Conservation (phyloP, 2,329 filamentous ascomycete species). For the Aspergillus puulaauensis region DNA sequence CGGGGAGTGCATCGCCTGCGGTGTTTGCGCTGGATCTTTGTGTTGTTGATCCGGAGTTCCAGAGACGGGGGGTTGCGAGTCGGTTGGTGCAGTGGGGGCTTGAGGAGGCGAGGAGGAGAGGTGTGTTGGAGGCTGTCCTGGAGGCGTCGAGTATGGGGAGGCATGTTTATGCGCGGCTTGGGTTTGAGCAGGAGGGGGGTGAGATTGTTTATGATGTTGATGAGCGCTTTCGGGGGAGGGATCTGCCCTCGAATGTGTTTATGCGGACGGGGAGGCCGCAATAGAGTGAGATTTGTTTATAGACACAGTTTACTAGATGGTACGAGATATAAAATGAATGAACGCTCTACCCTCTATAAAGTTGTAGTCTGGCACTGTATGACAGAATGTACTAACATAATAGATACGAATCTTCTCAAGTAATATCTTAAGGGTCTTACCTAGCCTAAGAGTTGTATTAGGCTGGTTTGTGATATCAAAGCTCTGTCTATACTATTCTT, state of each 20-base stretch:
- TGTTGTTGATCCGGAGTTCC: constrained; percentile 54
- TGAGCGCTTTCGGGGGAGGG: constrained; percentile 37
- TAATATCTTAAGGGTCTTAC: too few species aligned
- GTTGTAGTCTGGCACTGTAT: too few species aligned
- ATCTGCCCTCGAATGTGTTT: constrained; percentile 48
- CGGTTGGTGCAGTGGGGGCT: constrained; percentile 50
- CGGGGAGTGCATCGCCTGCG: constrained; percentile 28
- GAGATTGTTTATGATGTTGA: constrained; percentile 49
- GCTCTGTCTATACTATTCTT: too few species aligned
- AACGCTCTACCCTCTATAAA: too few species aligned
- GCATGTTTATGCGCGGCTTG: constrained; percentile 47
- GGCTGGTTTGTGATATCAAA: too few species aligned
- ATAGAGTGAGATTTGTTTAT: neutral
- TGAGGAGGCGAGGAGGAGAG: constrained; percentile 25
- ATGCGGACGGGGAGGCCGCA: constrained; percentile 39
- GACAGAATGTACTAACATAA: too few species aligned
- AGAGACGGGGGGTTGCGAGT: constrained; percentile 49
- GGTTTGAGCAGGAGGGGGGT: constrained; percentile 42
- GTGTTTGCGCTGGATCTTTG: constrained; percentile 54
- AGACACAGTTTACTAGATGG: neutral
- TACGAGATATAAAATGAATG: too few species aligned
- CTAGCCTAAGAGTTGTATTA: too few species aligned
- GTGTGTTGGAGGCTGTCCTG: constrained; percentile 47
- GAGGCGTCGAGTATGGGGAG: constrained; percentile 54
- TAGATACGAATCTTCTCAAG: too few species aligned